Conservation (phyloP, 768 basidiomycete genomes). For the Cystofilobasidium bisporidii region DNA sequence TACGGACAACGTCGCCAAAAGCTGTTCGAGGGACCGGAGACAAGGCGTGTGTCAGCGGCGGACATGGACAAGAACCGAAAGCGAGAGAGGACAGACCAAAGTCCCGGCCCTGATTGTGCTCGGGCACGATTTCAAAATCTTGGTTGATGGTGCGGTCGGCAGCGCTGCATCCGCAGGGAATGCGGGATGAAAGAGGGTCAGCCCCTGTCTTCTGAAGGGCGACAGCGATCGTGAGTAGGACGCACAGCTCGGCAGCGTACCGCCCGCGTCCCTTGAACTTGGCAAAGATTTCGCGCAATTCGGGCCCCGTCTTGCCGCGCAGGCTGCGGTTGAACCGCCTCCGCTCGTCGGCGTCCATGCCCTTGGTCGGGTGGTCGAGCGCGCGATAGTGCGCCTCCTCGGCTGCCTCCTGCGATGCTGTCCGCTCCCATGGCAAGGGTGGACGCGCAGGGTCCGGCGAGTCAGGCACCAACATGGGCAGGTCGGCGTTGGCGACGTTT, state of each 20-base stretch:
- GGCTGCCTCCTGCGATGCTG: neutral
- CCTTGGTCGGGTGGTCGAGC: constrained; percentile 2
- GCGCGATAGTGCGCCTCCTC: neutral
- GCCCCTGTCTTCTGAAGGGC: neutral
- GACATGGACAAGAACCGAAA: neutral
- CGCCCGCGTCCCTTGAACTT: constrained; percentile 36
- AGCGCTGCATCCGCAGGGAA: constrained; percentile 30
- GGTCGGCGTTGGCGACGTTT: neutral
- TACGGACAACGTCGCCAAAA: constrained; percentile 68
- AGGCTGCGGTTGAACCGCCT: constrained; percentile 30
- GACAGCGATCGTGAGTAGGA: neutral
- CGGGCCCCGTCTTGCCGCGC: constrained; percentile 29
- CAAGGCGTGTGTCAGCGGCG: neutral
- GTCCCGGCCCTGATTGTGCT: constrained; percentile 54
- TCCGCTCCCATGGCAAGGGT: neutral
- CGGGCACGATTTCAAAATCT: constrained; percentile 57
- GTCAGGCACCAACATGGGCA: neutral
- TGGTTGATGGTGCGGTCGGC: constrained; percentile 51
- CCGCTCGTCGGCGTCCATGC: constrained; percentile 32
- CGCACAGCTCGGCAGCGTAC: constrained; percentile 33
- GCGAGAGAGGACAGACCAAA: constrained; percentile 43
- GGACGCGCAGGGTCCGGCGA: neutral
- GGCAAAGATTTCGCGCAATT: constrained; percentile 32
- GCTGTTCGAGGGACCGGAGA: neutral
- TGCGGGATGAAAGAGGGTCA: constrained; percentile 21